Percentiles rank a stretch among this genome's conserved stretches.
These are phyloP conservation scores for Podila epigama DNA, from an alignment of 192 early-diverging fungal species.

Conservation along the genomic window DNA sequence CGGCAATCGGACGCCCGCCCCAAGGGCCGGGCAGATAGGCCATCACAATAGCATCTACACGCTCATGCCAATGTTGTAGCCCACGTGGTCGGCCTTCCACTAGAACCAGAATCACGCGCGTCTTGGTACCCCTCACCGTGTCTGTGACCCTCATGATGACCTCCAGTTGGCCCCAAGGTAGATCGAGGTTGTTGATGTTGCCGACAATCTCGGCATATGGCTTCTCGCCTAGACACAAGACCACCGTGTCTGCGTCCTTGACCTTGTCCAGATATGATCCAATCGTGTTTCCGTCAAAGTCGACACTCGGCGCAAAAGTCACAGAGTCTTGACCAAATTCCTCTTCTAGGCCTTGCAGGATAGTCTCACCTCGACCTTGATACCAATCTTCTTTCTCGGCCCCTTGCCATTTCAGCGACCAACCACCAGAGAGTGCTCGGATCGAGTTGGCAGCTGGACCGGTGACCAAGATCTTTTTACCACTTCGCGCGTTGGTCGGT, in stretches of 20 bases:
- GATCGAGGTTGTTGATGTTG: conserved; percentile 55
- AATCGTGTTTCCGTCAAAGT: conserved; percentile 54
- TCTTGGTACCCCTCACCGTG: conserved; percentile 13
- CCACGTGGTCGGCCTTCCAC: conserved; percentile 65
- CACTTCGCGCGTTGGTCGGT: conserved; percentile 24
- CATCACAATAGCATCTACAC: conserved; percentile 54
- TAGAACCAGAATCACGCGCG: conserved; percentile 56
- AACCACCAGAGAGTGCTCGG: conserved; percentile 62
- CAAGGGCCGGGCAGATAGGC: conserved; percentile 66
- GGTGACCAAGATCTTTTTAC: conserved; percentile 59
- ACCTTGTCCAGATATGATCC: conserved; percentile 21
- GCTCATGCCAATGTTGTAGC: conserved; percentile 49
- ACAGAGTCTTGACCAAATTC: conserved; percentile 32
- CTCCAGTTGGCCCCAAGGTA: conserved; percentile 58
- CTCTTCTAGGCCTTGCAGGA: conserved; percentile 33
- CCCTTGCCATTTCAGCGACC: conserved; percentile 71
- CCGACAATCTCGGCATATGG: conserved; percentile 66
- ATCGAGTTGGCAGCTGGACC: conserved; percentile 67
- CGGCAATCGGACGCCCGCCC: conserved; percentile 64
- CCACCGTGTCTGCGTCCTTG: conserved; percentile 57
- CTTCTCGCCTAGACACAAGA: conserved; percentile 64
- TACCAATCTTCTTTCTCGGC: conserved; percentile 56
- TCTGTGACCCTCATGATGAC: conserved; percentile 47
- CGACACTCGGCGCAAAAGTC: conserved; percentile 46
- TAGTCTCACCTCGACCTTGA: conserved; percentile 45